Base-by-base conservation (phyloP, 2,329 filamentous ascomycete species). In the Cercospora sp. region DNA sequence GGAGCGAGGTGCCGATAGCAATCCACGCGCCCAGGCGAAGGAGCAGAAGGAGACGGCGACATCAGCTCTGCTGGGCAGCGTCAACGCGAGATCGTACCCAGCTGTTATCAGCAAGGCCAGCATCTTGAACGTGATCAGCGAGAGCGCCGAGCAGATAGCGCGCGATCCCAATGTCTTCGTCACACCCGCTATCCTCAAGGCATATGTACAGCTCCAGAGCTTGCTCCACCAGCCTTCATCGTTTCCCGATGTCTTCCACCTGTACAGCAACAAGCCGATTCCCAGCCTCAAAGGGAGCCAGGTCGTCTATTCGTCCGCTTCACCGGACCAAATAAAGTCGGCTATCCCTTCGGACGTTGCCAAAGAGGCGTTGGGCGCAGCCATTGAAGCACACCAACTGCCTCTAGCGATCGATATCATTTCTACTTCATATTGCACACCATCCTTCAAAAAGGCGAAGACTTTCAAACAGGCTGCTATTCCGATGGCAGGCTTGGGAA, bases 211-310 rank as follows among this genome's bases (percentile, higher is more conserved):
- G 43, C 88, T 92, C 55, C 93, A 97, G 78, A 85, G 89, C 30
- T 85, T 89, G 10, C 86, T 98, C 53, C 87, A 88, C 69, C 88
- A 86, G 66, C 89, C 93, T 2, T 88, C 92, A 71, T 89, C 91
- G 55, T 87, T 98, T 70, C 93, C 94, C 6, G 87, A 90, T 68
- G 88, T 93, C 51, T 90, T 99, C 76, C 83, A 89, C 66, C 85
- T 97, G 63, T 98, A 94, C 78, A 92, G 92, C 60, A 87, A 88
- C 73, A 99, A 98, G 80, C 90, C 92, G 9, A 83, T 89, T 70
- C 91, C 93, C 2, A 85, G 86, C 18, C 86, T 85, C 16, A 85
- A 86, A n/a, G 67, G 68, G 37, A 66, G 68, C 9, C 82, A 67
- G 8, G 82, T 92, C 63, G 81, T 81, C 70, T 92, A 89, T 76